Evolutionary conservation across 2,329 filamentous ascomycete species (phyloP), one percentile per base, ranked within the genome.

Genomic region (Dactylellina parvicollis): DNA sequence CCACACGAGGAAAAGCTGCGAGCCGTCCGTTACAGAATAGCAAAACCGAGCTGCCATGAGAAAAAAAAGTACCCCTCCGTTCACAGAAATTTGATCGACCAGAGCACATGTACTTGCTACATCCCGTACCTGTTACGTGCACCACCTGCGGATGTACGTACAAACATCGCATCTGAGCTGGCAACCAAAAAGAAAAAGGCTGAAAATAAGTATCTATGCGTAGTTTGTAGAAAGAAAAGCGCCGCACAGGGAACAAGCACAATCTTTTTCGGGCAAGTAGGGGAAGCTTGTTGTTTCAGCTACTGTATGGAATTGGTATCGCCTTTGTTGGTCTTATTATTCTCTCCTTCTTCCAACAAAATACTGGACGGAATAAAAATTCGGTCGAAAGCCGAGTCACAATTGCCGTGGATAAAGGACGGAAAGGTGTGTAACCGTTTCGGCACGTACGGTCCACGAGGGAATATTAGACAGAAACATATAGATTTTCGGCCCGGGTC

Each of bases 231-330:
- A 9, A 49, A 9, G n/a, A 16, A 32, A 38, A 3, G 22, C 16
- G 40, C 47, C 7, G 38, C 42, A 38, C 30, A 56, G 24, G 34
- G 32, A 9, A 62, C 24, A 44, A 47, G n/a, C 32, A 38, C 34
- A 4, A n/a, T n/a, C 34, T n/a, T 38, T 38, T 38, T 14, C 34
- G 4, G n/a, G 4, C 34, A 5, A n/a, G 18, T 18, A 52, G 47
- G 38, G 50, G 30, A 12, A 49, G 52, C 32, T 50, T 56, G 61
- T n/a, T 52, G 62, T 67, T 67, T 67, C 62, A 67, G 38, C 38
- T 59, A 26, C 42, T 67, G 62, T 67, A 36, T 59, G 54, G 38
- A 44, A 52, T 47, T 20, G n/a, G 30, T 38, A 38, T 38, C 34
- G 4, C 9, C n/a, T 44, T 44, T 44, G n/a, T 44, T 44, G n/a